These are phyloP conservation scores for Pythium vanterpoolii DNA, from an alignment of 352 stramenopile genomes.

Conservation along the genomic window DNA sequence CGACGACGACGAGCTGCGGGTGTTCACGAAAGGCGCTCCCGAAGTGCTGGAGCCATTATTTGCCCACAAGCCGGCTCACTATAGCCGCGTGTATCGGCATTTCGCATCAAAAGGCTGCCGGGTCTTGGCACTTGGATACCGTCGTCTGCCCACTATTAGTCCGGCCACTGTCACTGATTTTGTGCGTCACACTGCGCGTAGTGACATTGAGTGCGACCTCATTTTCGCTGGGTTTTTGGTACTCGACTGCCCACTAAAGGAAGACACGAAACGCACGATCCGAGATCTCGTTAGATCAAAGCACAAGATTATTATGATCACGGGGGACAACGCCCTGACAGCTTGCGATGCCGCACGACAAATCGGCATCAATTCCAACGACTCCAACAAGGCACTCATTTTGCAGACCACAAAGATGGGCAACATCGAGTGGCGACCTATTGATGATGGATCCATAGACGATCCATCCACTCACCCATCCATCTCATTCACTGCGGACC, in stretches of 20 bases:
- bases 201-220: slow-evolving; percentile 79
- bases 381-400: slow-evolving; percentile 23
- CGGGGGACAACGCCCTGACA: slow-evolving; percentile 92
- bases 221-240: slow-evolving; percentile 92
- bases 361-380: slow-evolving; percentile 60
- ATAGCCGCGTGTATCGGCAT: slow-evolving; percentile 35
- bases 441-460: slow-evolving; percentile 24
- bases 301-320: slow-evolving; percentile 93
- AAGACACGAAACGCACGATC: slow-evolving; percentile 84
- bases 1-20: slow-evolving; percentile 26
- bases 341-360: slow-evolving; percentile 90
- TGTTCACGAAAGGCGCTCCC: slow-evolving; percentile 93
- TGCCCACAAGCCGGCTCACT: slow-evolving; percentile 66
- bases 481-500: slow-evolving; percentile 19
- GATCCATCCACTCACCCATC: slow-evolving; percentile 8
- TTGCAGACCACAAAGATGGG: slow-evolving; percentile 13
- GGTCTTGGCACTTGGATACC: slow-evolving; percentile 90
- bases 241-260: slow-evolving; percentile 92
- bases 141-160: slow-evolving; percentile 27
- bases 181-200: slow-evolving; percentile 27
- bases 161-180: slow-evolving; percentile 17
- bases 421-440: slow-evolving; percentile 26
- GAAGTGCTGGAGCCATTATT: slow-evolving; percentile 87
- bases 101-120: slow-evolving; percentile 40
- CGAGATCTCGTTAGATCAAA: slow-evolving; percentile 70